Conservation (phyloP, 805 yeast species). For the Teunomyces kruisii region DNA sequence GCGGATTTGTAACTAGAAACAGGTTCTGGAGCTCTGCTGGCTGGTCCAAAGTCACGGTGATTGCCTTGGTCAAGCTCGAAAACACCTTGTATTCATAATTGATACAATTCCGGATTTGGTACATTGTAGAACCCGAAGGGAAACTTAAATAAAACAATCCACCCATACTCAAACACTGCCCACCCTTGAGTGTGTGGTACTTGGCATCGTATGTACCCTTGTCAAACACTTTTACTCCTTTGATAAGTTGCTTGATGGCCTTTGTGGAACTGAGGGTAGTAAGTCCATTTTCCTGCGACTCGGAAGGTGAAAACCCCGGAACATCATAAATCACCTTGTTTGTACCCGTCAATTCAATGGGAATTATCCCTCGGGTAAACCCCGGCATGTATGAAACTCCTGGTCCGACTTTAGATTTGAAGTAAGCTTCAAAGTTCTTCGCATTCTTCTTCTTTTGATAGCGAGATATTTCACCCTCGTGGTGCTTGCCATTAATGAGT, state of each 20-base stretch:
- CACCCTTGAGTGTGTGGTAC: conserved; percentile 42
- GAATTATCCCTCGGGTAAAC: conserved; percentile 57
- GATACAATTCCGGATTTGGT: conserved; percentile 47
- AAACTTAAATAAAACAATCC: conserved; percentile 61
- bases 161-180: conserved; percentile 52
- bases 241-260: conserved; percentile 25
- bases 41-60: conserved; percentile 24
- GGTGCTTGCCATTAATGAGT: conserved; percentile 10
- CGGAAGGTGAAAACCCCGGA: conserved; percentile 40
- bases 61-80: conserved; percentile 28
- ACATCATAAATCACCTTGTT: conserved; percentile 43
- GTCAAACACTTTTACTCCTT: conserved; percentile 28
- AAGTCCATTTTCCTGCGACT: conserved; percentile 19
- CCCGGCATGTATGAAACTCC: conserved; percentile 62
- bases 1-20: conserved; percentile 20
- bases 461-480: conserved; percentile 7
- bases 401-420: conserved; percentile 39
- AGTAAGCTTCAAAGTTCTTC: conserved; percentile 12
- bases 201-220: conserved; percentile 29
- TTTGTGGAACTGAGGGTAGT: conserved; percentile 23
- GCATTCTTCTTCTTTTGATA: conserved; percentile 6
- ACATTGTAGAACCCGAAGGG: conserved; percentile 46
- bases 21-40: conserved; percentile 17
- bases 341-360: conserved; percentile 22
- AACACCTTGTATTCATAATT: conserved; percentile 41